Conservation (phyloP, 306 rosid genomes). For the Trifolium subterraneum region DNA sequence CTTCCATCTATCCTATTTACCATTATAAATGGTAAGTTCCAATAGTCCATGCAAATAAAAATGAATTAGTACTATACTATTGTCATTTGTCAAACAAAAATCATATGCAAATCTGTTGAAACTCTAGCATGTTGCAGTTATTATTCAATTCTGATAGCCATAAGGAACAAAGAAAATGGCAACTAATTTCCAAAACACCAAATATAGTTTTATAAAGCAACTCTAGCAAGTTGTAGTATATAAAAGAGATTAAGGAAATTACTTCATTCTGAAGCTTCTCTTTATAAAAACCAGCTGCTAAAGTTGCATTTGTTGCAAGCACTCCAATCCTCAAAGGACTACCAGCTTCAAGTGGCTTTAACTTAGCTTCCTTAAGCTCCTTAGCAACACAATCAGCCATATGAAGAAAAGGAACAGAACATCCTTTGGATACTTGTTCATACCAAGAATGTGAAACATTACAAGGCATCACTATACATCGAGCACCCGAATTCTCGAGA, state of each 20-base stretch:
- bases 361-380: slow-evolving; percentile 87
- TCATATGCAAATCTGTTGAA: no score
- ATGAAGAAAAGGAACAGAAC: slow-evolving; percentile 75
- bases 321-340: slow-evolving; percentile 76
- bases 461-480: slow-evolving; percentile 88
- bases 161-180: not conserved
- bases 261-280: slow-evolving; percentile 84
- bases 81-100: not conserved
- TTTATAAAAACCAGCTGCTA: slow-evolving; percentile 75
- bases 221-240: not conserved
- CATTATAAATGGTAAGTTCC: slow-evolving; percentile 1
- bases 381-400: slow-evolving; percentile 77
- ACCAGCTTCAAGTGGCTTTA: slow-evolving; percentile 86
- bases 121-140: slow-evolving; percentile 7
- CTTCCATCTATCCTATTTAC: slow-evolving; percentile 18
- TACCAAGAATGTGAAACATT: slow-evolving; percentile 82
- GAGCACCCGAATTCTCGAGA: slow-evolving; percentile 77
- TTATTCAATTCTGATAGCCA: slow-evolving; percentile 19
- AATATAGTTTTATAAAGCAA: not conserved
- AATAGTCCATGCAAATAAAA: not conserved
- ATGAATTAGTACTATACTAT: slow-evolving; percentile 1
- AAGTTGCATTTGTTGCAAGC: slow-evolving; percentile 67
- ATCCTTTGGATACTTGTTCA: slow-evolving; percentile 67
- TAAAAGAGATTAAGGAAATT: slow-evolving; percentile 35
- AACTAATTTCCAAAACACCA: not conserved